Conservation (phyloP, 352 stramenopile species). For the Phytopythium aichiense region DNA sequence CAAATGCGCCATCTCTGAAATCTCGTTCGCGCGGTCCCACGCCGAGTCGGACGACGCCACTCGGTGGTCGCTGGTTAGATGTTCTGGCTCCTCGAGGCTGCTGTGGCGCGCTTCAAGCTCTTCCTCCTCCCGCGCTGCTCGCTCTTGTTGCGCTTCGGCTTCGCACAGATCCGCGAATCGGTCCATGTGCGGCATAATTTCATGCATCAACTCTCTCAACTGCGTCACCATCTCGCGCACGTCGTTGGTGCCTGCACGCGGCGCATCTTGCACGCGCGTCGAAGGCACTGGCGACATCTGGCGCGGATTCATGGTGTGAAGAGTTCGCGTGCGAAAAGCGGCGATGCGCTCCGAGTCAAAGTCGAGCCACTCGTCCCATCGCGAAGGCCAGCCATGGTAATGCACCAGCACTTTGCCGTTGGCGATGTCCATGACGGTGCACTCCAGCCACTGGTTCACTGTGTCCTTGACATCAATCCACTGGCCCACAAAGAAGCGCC, state of each 20-base stretch:
- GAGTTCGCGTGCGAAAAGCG: constrained; percentile 93
- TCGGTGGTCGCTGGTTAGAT: neutral
- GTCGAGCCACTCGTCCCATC: constrained; percentile 98
- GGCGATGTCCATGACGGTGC: constrained; percentile 90
- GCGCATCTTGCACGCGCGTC: constrained; percentile 51
- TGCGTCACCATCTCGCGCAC: constrained; percentile 48
- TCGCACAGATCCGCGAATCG: constrained; percentile 59
- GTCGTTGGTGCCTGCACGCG: constrained; percentile 33
- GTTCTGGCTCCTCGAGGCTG: neutral
- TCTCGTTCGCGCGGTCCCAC: constrained; percentile 19
- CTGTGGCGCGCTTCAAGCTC: neutral
- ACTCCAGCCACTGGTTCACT: constrained; percentile 98
- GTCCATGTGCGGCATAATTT: constrained; percentile 71
- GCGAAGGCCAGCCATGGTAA: constrained; percentile 96
- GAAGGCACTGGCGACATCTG: constrained; percentile 57
- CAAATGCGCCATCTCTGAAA: constrained; percentile 67
- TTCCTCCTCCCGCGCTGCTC: constrained; percentile 4
- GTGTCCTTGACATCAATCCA: constrained; percentile 98
- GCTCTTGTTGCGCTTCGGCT: constrained; percentile 14
- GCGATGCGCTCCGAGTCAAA: constrained; percentile 93
- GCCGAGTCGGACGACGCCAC: neutral
- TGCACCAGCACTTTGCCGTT: constrained; percentile 91
- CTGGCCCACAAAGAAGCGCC: constrained; percentile 88
- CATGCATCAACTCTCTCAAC: constrained; percentile 61
- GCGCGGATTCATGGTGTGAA: constrained; percentile 36